Base-by-base conservation (phyloP, 2,329 filamentous ascomycete genomes). In the Sporothrix brasiliensis region DNA sequence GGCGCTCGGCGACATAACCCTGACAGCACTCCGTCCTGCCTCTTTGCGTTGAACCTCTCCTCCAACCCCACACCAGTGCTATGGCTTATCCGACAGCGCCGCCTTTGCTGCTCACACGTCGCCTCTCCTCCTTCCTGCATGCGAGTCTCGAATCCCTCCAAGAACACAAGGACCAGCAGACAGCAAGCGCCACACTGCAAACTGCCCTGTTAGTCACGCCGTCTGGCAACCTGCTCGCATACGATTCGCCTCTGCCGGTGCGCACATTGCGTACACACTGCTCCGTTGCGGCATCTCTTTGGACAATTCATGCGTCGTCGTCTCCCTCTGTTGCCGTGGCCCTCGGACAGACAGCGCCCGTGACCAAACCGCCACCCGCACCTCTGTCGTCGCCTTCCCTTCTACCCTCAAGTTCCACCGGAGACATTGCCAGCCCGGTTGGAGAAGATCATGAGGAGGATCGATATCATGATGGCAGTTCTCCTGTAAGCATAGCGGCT, bases 71-170 rank as follows among this genome's bases (percentile, higher is more conserved):
- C 41, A 44, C 76, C 77, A 74, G 75, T 75, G 39, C 73, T 50
- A 75, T 75, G 74, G 50, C 74, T 9, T 73, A 73, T n/a, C 81
- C 83, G 27, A 81, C 83, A 30, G 83, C 84, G 50, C 85, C 86
- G 50, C 86, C 86, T 34, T 82, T 88, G 71, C 83, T 93, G 80
- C 83, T 92, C 72, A 89, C 86, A 49, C 89, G 89, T 78, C 87
- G 87, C 72, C 84, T 90, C 74, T 88, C 87, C 39, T 80, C 84
- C 71, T 89, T 90, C 78, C 85, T 90, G 61, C 82, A 84, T 76
- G 80, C 84, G 72, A 87, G 88, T 77, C 85, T 88, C 49, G 44
- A 61, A 1, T 50, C 73, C 7, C 71, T 73, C 30, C 73, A 70
- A 39, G 67, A 72, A 11, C 66, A 69, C 11, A 56, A 63, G 19